phyloP scores from a whole-genome alignment of 2,329 filamentous ascomycete genomes.

The Truncatella angustata region DNA sequence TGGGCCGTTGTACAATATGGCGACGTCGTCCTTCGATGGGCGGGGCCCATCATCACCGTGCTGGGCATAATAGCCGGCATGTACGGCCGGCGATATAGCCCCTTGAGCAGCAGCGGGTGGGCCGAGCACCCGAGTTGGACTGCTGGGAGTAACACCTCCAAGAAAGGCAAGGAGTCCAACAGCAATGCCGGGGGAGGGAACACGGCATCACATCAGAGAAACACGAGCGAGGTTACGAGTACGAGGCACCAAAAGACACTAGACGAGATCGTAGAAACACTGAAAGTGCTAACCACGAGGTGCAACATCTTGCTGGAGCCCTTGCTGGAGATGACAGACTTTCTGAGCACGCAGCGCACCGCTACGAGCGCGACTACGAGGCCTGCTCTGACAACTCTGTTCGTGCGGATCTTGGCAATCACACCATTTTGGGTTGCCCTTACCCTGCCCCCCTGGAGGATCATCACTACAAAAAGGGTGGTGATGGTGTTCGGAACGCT shows the following conservation, averaged over 20 bases:
- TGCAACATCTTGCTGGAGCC: slow-evolving; percentile 93
- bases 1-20: slow-evolving; percentile 88
- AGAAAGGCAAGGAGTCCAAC: slow-evolving; percentile 27
- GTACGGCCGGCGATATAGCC: slow-evolving; percentile 88
- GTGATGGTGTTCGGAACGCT: slow-evolving; percentile 84
- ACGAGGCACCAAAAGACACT: slow-evolving; percentile 88
- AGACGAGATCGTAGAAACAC: slow-evolving; percentile 93
- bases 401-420: slow-evolving; percentile 83
- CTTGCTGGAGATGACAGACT: slow-evolving; percentile 84
- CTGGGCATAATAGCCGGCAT: slow-evolving; percentile 80
- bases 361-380: slow-evolving; percentile 88
- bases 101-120: slow-evolving; percentile 82
- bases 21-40: slow-evolving; percentile 75
- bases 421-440: slow-evolving; percentile 85
- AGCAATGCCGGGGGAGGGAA: slow-evolving; percentile 20
- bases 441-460: slow-evolving; percentile 76
- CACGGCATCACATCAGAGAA: slow-evolving; percentile 37
- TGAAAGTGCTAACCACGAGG: slow-evolving; percentile 85
- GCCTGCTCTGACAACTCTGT: slow-evolving; percentile 84
- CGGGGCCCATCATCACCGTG: slow-evolving; percentile 81
- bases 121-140: slow-evolving; percentile 37
- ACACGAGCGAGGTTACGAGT: slow-evolving; percentile 56
- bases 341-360: slow-evolving; percentile 85
- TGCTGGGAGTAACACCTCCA: slow-evolving; percentile 21
- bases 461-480: slow-evolving; percentile 84